These are phyloP conservation scores for Magnolia sinica DNA, from an alignment of 164 flowering plant genomes.

Conservation along the genomic window DNA sequence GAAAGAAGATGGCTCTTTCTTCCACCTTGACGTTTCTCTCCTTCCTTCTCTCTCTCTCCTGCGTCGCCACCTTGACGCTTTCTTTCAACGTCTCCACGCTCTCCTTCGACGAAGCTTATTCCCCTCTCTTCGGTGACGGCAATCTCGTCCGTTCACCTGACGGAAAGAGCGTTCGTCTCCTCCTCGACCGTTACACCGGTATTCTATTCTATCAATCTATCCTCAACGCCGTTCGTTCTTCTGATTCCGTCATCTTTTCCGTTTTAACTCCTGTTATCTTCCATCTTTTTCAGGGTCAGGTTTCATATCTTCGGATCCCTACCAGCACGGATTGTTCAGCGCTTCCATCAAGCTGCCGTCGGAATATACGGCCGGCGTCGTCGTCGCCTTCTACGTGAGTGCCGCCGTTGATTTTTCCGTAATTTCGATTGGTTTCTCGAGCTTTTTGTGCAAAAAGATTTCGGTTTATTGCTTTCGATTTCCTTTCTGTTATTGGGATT, in stretches of 20 bases:
- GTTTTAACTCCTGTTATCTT: neutral
- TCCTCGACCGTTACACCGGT: conserved; percentile 19
- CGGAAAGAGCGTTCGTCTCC: conserved; percentile 24
- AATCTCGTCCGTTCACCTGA: conserved; percentile 52
- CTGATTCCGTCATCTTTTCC: neutral
- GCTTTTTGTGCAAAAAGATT: neutral
- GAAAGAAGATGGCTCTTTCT: neutral
- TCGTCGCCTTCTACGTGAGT: conserved; percentile 91
- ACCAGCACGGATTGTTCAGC: conserved; percentile 82
- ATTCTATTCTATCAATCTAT: neutral
- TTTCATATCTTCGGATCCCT: conserved; percentile 64
- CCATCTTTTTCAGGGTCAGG: conserved; percentile 64
- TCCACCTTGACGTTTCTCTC: neutral
- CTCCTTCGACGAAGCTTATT: conserved; percentile 47
- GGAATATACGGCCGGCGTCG: conserved; percentile 76
- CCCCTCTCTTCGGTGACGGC: conserved; percentile 66
- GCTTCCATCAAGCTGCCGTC: conserved; percentile 81
- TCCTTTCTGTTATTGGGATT: too few relatives aligned
- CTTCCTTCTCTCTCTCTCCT: conserved; percentile 8
- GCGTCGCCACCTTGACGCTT: neutral
- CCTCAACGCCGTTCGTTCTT: neutral
- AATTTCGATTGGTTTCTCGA: neutral
- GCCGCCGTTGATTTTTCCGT: neutral
- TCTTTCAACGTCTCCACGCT: conserved; percentile 29
- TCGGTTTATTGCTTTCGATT: neutral